A percentile compares a stretch with the other conserved stretches of the same genome.
These are phyloP conservation scores for Neophaeococcomyces aloes DNA, from an alignment of 2,329 filamentous ascomycete genomes.

Conservation along the genomic window DNA sequence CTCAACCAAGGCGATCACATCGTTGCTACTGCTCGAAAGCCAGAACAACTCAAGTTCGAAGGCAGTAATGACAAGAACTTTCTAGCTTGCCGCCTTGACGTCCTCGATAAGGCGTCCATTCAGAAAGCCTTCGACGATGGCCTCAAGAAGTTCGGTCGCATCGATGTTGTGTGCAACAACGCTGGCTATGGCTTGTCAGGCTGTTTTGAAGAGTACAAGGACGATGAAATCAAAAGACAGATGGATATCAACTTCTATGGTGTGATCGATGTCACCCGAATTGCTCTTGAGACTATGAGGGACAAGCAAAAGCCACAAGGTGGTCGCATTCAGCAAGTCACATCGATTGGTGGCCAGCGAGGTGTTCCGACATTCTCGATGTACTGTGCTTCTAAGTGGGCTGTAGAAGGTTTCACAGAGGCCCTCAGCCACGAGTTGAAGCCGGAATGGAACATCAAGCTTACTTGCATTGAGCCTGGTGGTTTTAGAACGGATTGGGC, in stretches of 20 bases:
- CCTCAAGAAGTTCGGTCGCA: slow-evolving; percentile 40
- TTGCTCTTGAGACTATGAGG: slow-evolving; percentile 22
- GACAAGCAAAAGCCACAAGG: slow-evolving; percentile 28
- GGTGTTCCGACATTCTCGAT: slow-evolving; percentile 29
- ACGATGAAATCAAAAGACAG: slow-evolving; percentile 41
- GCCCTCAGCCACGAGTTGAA: slow-evolving; percentile 36
- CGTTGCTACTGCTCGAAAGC: slow-evolving; percentile 34
- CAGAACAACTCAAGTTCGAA: slow-evolving; percentile 16
- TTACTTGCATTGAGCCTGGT: slow-evolving; percentile 23
- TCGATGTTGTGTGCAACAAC: slow-evolving; percentile 54
- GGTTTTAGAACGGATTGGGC: slow-evolving; percentile 22
- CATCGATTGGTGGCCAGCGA: slow-evolving; percentile 40
- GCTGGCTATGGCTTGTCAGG: slow-evolving; percentile 48
- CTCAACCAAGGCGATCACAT: slow-evolving; percentile 31
- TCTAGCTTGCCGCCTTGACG: slow-evolving; percentile 43
- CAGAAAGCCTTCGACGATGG: slow-evolving; percentile 33
- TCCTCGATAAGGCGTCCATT: slow-evolving; percentile 36
- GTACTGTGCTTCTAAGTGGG: slow-evolving; percentile 37
- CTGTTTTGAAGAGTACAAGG: slow-evolving; percentile 43
- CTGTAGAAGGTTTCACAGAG: slow-evolving; percentile 40
- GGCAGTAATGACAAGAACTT: slow-evolving; percentile 30
- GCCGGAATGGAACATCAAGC: slow-evolving; percentile 34
- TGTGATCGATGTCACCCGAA: slow-evolving; percentile 41
- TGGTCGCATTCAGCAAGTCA: slow-evolving; percentile 46
- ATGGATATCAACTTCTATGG: slow-evolving; percentile 54